Evolutionary conservation across 169 alveolate genomes (phyloP), one percentile per base, ranked within the genome.

Genomic region (Eimeria nieschulzi): DNA sequence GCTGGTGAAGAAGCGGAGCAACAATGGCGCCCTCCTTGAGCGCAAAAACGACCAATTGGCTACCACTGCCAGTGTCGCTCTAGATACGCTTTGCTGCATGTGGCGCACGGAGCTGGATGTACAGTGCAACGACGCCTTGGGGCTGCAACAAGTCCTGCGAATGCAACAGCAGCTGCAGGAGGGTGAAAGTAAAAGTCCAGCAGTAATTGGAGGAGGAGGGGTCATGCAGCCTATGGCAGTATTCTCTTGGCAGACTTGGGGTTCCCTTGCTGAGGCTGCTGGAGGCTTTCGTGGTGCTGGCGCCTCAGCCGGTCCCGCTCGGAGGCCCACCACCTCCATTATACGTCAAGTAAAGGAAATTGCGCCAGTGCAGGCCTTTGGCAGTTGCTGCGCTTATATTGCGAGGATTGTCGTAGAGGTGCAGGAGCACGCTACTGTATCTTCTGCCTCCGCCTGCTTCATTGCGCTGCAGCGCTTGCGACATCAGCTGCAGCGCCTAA

Each of bases 381-480:
- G 46, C 53, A 39, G 79, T 63, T 13, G 39, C 76, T 82, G 46
- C 15, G 63, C 87, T 2, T 68, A 66, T 64, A 56, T 64, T 17
- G 56, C 86, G 21, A 59, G 78, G 19, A 79, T 76, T 21, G 66
- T 83, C 63, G 75, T 33, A 6, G 90, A 76, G 76, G 75, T 90
- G 84, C 90, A 63, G 53, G 68, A 78, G 76, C 93, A 90, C 76
- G 93, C 93, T 55, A 90, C 93, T 78, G 83, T 90, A 7, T 53
- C 93, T 0, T 46, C 87, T n/a, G 93, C 84, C 12, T 61, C 66
- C 25, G 87, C 53, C 21, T 66, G 85, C 63, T 53, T 54, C 25
- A 23, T 76, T 6, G 90, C 78, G 17, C 75, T 83, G 75, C 90
- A 76, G 68, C 82, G 93, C 84, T 90, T 90, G 63, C 71, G 87